Evolutionary conservation across 352 stramenopile species (phyloP), one percentile per base, ranked within the genome.

Genomic region (Phytophthora palmivora): DNA sequence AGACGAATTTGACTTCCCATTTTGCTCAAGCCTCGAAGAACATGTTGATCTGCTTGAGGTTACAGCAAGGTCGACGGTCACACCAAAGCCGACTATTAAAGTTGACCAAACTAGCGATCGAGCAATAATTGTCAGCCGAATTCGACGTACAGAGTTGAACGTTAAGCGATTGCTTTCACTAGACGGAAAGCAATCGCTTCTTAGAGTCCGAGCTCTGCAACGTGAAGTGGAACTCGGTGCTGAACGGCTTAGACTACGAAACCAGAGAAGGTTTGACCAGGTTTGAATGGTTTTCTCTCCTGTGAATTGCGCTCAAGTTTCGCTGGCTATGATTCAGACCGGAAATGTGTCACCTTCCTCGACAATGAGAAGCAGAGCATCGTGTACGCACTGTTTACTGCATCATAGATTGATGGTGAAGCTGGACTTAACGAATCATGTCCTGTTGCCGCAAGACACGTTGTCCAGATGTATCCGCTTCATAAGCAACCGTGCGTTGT

Each of bases 281-380:
- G 87, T 91, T 38, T 93, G 85, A 84, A 88, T 95, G 78, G 81
- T 86, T 37, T 93, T 92, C 58, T 76, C 84, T 0, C n/a, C n/a
- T 77, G 71, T 46, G 82, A 90, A 44, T 44, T 93, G 53, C 84
- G 79, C 14, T 63, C 74, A 19, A 92, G n/a, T n/a, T n/a, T n/a
- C n/a, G n/a, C n/a, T n/a, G n/a, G n/a, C n/a, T n/a, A n/a, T n/a
- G n/a, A n/a, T 43, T 54, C 59, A 15, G 24, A 32, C 26, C 59
- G 53, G 12, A 66, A 65, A 9, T 63, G 41, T 12, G 72, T 92
- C 44, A 73, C 69, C 10, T 94, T 94, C 43, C 72, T 92, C 32
- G 86, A 94, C 60, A 88, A 76, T 21, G 86, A 94, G 45, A 94
- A 94, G 59, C 86, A 94, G 47, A 84, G 72, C 44, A 91, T 94